Percentiles rank a stretch among this genome's conserved stretches.
Evolutionary conservation across 768 basidiomycete species (phyloP).

Genomic region (Tephrocybe sp.): DNA sequence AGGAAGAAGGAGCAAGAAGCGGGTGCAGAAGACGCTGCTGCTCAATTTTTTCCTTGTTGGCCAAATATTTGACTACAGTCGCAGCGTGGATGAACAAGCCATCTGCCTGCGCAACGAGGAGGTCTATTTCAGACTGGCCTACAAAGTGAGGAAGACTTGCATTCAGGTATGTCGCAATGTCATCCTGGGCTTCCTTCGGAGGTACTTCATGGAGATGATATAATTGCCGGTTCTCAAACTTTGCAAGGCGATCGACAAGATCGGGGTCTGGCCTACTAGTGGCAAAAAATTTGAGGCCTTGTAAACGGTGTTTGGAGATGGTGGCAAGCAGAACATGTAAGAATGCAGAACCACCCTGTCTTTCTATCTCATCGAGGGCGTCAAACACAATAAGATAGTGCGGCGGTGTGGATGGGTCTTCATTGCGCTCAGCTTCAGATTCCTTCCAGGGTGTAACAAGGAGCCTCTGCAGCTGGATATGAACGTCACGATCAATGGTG

Average conservation of each 20-base stretch:
- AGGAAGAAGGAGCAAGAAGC: too few relatives aligned
- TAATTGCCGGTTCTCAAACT: neutral
- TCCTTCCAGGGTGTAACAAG: neutral
- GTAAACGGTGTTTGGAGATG: neutral
- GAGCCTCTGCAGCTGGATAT: neutral
- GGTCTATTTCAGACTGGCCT: neutral
- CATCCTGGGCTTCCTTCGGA: neutral
- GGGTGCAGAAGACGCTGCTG: conserved; percentile 14
- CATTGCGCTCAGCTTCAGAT: neutral
- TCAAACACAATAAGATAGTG: conserved; percentile 8
- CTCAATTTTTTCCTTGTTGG: too few relatives aligned
- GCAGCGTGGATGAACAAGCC: conserved; percentile 29
- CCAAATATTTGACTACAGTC: conserved; percentile 7
- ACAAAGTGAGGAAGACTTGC: neutral
- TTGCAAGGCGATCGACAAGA: neutral
- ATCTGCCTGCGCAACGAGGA: conserved; percentile 14
- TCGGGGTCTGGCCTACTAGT: neutral
- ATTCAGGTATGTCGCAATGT: neutral
- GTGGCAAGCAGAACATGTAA: neutral
- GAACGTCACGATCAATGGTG: neutral
- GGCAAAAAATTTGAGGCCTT: neutral
- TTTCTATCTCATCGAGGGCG: conserved; percentile 8
- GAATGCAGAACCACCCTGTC: neutral
- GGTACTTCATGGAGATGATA: neutral
- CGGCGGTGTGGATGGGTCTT: neutral